Evolutionary conservation across 768 basidiomycete genomes (phyloP), one percentile per base, ranked within the genome.

Genomic region (Rickenella mellea): DNA sequence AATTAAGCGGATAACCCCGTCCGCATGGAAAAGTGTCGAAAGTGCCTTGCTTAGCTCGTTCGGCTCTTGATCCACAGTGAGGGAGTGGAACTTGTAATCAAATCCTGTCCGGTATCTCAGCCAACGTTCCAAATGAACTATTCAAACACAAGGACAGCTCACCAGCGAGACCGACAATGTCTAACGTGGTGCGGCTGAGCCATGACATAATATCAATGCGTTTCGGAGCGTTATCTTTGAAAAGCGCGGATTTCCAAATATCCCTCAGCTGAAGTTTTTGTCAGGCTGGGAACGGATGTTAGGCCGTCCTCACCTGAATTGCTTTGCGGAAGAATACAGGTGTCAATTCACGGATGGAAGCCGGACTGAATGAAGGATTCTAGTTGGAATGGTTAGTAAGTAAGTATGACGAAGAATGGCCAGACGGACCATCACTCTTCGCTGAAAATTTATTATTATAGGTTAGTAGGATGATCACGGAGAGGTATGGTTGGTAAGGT

Each of bases 41-140:
- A 69, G 58, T 0, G 65, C 65, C 14, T 51, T 50, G 38, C 51
- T 54, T 6, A 68, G 51, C 17, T 62, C 63, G 40, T 61, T 60
- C 9, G 49, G 48, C n/a, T 47, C 39, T 2, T 47, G 54, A 2
- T 46, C 45, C 0, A 50, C 22, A 24, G 55, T 51, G 26, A 70
- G 49, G 2, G 64, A 47, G 9, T 60, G 42, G 39, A 70, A 66
- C 4, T 56, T 6, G 42, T 64, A 64, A 45, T 65, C 56, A 44
- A 69, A 69, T 14, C 68, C 67, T 69, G 43, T 2, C 12, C n/a
- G 19, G 17, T n/a, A 47, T 4, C 19, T 43, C 15, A 45, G 31
- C 29, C 10, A 44, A 25, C 14, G 15, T 19, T 11, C 4, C n/a
- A 24, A 25, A 7, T 7, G 30, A n/a, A 12, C 10, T 14, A 24